Conservation (phyloP, 495 filamentous ascomycete species). For the Aspergillus nanangensis region DNA sequence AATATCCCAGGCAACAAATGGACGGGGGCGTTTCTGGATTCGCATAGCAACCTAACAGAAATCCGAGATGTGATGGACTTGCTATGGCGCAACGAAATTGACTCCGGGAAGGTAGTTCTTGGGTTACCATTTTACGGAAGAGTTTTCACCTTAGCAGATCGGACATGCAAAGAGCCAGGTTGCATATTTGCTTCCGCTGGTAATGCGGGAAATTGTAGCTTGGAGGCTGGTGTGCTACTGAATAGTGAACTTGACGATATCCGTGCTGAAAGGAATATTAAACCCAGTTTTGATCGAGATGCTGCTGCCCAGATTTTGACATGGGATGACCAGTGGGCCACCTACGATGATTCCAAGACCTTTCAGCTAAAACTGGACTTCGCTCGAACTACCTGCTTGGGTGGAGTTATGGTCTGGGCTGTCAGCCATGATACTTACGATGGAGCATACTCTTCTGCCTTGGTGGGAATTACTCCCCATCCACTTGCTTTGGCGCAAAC, state of each 20-base stretch:
- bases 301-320: conserved; percentile 20
- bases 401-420: conserved; percentile 44
- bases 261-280: background rate
- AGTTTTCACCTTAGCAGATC: conserved; percentile 28
- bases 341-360: conserved; percentile 37
- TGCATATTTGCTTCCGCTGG: conserved; percentile 15
- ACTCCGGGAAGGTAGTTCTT: conserved; percentile 26
- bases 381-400: conserved; percentile 29
- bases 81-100: conserved; percentile 31
- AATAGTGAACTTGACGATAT: conserved; percentile 12
- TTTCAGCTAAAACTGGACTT: conserved; percentile 23
- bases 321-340: conserved; percentile 40
- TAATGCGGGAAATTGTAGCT: conserved; percentile 27
- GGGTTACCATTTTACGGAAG: conserved; percentile 37
- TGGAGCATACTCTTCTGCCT: background rate
- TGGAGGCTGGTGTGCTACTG: conserved; percentile 6
- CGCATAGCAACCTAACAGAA: conserved; percentile 31
- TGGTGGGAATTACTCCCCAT: background rate
- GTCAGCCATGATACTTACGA: conserved; percentile 8
- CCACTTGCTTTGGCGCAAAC: background rate
- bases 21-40: conserved; percentile 17
- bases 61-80: conserved; percentile 25
- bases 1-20: conserved; percentile 3
- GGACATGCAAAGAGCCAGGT: conserved; percentile 21
- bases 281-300: conserved; percentile 2